phyloP scores from a whole-genome alignment of 768 basidiomycete genomes.

The Suillus paluster region DNA sequence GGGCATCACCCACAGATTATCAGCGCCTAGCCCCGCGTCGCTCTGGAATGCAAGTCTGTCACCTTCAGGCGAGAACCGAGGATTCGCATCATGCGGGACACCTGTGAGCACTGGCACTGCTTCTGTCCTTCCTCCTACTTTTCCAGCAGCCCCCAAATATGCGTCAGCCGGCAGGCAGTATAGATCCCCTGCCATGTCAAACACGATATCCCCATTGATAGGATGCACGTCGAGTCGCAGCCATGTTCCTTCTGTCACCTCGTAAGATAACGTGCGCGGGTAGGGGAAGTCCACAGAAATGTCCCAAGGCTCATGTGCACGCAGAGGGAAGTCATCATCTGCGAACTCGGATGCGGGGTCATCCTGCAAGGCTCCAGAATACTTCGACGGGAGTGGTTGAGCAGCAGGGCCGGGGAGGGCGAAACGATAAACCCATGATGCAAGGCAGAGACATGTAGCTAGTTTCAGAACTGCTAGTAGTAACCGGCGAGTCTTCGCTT shows the following conservation, averaged over 20 bases:
- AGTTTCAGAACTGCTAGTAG: constrained; percentile 20
- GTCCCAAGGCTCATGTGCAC: constrained; percentile 61
- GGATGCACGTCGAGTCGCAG: constrained; percentile 74
- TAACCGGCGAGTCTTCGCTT: constrained; percentile 6
- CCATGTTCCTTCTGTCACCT: constrained; percentile 79
- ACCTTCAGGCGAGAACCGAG: constrained; percentile 72
- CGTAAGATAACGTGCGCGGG: constrained; percentile 66
- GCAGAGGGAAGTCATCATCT: constrained; percentile 66
- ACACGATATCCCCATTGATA: constrained; percentile 69
- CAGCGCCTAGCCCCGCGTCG: constrained; percentile 72
- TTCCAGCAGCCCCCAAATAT: constrained; percentile 31
- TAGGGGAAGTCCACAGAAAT: constrained; percentile 78
- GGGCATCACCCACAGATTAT: constrained; percentile 73
- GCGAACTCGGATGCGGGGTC: constrained; percentile 49
- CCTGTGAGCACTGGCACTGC: constrained; percentile 68
- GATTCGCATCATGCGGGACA: constrained; percentile 72
- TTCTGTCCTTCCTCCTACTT: constrained; percentile 28
- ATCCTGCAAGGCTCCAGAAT: constrained; percentile 19
- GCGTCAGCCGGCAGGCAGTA: constrained; percentile 64
- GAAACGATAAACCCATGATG: constrained; percentile 18
- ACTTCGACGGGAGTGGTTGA: neutral
- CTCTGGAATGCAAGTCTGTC: constrained; percentile 69
- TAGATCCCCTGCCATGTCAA: constrained; percentile 76
- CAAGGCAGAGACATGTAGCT: constrained; percentile 24
- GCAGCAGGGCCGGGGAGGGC: constrained; percentile 5